Percentiles rank a stretch among this genome's conserved stretches.
Evolutionary conservation across 1,284 basidiomycete genomes (phyloP).

Genomic region (Phenoliferia sp.): DNA sequence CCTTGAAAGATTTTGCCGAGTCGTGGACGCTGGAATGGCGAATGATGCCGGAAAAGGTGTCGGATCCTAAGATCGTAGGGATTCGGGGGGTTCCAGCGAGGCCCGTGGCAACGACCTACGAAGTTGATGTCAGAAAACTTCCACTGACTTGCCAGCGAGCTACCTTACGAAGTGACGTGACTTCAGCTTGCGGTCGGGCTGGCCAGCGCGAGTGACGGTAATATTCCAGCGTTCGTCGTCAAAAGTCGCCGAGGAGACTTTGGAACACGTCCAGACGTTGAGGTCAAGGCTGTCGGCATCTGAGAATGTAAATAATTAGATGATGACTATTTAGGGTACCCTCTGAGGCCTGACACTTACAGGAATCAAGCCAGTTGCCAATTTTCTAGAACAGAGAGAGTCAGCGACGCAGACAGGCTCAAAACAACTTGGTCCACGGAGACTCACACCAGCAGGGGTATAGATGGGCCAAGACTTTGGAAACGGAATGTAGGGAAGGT

Average conservation of each 20-base stretch:
- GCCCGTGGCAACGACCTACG: neutral
- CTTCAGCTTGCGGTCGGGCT: constrained; percentile 35
- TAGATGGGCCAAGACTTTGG: constrained; percentile 54
- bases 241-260: constrained; percentile 20
- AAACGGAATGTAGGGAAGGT: constrained; percentile 49
- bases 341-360: too few relatives aligned
- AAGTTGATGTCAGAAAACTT: constrained; percentile 35
- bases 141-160: constrained; percentile 35
- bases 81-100: neutral
- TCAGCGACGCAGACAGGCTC: neutral
- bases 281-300: constrained; percentile 35
- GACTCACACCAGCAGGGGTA: constrained; percentile 39
- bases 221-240: constrained; percentile 43
- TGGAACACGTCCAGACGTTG: constrained; percentile 30
- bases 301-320: too few relatives aligned
- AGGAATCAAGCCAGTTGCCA: constrained; percentile 38
- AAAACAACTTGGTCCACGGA: neutral
- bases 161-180: constrained; percentile 42
- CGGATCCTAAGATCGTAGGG: constrained; percentile 21
- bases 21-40: constrained; percentile 36
- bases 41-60: constrained; percentile 36
- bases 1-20: constrained; percentile 24
- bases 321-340: too few relatives aligned
- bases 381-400: constrained; percentile 4
- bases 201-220: constrained; percentile 37